Conservation (phyloP, 495 filamentous ascomycete species). For the Annulohypoxylon stygium region DNA sequence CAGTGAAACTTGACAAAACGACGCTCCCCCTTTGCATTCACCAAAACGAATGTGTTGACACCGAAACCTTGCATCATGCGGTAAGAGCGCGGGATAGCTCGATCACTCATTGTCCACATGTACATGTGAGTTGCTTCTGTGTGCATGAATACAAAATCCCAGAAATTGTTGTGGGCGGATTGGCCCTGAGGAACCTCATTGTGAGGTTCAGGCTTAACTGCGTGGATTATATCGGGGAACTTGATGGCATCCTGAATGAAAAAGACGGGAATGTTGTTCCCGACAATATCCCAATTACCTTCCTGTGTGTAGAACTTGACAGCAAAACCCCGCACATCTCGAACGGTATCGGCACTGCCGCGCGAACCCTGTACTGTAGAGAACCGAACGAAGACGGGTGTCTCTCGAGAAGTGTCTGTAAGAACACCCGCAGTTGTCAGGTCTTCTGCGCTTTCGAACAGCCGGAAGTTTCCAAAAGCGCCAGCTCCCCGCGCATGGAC, state of each 20-base stretch:
- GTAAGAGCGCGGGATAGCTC: conserved; percentile 81
- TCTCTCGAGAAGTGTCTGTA: conserved; percentile 83
- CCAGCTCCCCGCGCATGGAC: conserved; percentile 88
- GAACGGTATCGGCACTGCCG: conserved; percentile 56
- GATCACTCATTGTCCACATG: conserved; percentile 84
- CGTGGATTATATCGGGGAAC: conserved; percentile 82
- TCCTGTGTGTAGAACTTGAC: conserved; percentile 79
- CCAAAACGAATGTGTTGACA: conserved; percentile 83
- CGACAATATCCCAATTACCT: conserved; percentile 73
- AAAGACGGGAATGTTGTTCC: conserved; percentile 76
- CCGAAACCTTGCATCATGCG: conserved; percentile 95
- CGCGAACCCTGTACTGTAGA: conserved; percentile 84
- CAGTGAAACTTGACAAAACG: conserved; percentile 88
- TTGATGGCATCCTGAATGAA: conserved; percentile 81
- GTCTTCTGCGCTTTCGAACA: conserved; percentile 77
- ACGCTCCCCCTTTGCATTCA: conserved; percentile 77
- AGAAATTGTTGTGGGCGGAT: conserved; percentile 74
- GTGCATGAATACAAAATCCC: conserved; percentile 74
- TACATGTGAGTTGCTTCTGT: conserved; percentile 87
- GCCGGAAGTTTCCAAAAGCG: conserved; percentile 86
- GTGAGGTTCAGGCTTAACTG: conserved; percentile 85
- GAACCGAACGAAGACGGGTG: conserved; percentile 84
- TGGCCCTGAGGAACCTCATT: conserved; percentile 75
- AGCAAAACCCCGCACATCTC: conserved; percentile 34
- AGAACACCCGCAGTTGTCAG: conserved; percentile 79